Evolutionary conservation across 805 yeast genomes (phyloP).

Genomic region (Blastobotrys parvus): DNA sequence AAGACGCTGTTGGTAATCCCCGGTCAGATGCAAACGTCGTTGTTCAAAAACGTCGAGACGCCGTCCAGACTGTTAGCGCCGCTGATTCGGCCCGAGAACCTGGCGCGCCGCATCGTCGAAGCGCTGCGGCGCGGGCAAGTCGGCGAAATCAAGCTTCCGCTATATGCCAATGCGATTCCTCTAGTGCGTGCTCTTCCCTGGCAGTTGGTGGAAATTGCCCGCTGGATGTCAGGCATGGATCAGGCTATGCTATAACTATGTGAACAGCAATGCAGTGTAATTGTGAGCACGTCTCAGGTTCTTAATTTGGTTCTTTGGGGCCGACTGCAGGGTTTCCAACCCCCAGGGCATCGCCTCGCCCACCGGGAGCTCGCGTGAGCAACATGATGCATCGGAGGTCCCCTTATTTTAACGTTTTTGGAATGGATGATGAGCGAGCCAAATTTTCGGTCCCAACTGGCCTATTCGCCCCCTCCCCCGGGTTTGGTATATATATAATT

Average conservation of each 20-base stretch:
- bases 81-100: slow-evolving; percentile 56
- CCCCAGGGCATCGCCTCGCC: too few species aligned
- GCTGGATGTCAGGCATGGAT: slow-evolving; percentile 66
- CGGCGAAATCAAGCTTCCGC: slow-evolving; percentile 66
- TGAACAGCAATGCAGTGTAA: too few species aligned
- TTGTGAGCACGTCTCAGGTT: too few species aligned
- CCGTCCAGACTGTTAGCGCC: slow-evolving; percentile 79
- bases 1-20: slow-evolving; percentile 75
- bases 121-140: slow-evolving; percentile 53
- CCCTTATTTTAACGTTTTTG: too few species aligned
- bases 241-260: slow-evolving; percentile 11
- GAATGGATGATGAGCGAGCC: too few species aligned
- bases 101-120: slow-evolving; percentile 50
- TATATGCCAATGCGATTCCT: slow-evolving; percentile 71
- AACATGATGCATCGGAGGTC: too few species aligned
- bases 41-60: slow-evolving; percentile 68
- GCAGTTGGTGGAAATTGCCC: slow-evolving; percentile 48
- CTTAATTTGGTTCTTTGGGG: too few species aligned
- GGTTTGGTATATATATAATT: too few species aligned
- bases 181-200: slow-evolving; percentile 63
- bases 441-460: too few species aligned
- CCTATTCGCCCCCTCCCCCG: too few species aligned
- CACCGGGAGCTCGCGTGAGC: too few species aligned
- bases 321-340: too few species aligned
- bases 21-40: slow-evolving; percentile 69